Evolutionary conservation across 805 yeast species (phyloP).

Genomic region (Lachancea lanzarotensis): DNA sequence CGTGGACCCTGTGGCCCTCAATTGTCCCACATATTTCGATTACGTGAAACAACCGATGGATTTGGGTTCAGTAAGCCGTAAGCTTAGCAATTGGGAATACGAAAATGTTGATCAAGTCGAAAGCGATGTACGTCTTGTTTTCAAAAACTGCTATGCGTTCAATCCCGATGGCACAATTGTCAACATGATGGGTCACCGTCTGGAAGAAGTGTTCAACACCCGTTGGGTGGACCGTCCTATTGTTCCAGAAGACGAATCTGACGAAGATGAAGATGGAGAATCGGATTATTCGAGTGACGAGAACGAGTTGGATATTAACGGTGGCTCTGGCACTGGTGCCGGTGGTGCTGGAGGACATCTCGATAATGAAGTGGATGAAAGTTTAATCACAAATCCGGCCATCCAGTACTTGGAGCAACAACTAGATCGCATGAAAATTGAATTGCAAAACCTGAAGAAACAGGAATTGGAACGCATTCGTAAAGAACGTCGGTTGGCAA

Average conservation of each 20-base stretch:
- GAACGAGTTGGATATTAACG: constrained; percentile 1
- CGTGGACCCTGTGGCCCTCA: constrained; percentile 90
- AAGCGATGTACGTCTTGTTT: constrained; percentile 72
- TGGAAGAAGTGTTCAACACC: constrained; percentile 79
- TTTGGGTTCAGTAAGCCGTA: constrained; percentile 73
- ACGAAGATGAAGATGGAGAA: constrained; percentile 34
- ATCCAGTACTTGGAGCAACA: constrained; percentile 85
- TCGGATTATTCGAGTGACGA: constrained; percentile 36
- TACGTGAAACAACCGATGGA: constrained; percentile 93
- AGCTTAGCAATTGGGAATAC: constrained; percentile 79
- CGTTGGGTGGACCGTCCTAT: constrained; percentile 85
- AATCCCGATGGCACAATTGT: constrained; percentile 98
- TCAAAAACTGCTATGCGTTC: constrained; percentile 82
- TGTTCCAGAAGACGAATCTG: constrained; percentile 44
- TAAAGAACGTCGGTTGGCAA: constrained; percentile 45
- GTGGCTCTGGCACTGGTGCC: constrained; percentile 24
- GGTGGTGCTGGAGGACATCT: constrained; percentile 33
- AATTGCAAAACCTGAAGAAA: constrained; percentile 73
- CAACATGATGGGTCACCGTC: constrained; percentile 86
- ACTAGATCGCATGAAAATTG: constrained; percentile 75
- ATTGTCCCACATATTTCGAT: constrained; percentile 85
- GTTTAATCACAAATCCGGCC: constrained; percentile 75
- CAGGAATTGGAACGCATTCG: constrained; percentile 63
- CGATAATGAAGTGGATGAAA: constrained; percentile 54
- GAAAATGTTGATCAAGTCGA: constrained; percentile 86